Evolutionary conservation across 768 basidiomycete species (phyloP), one percentile per base, ranked within the genome.

Genomic region (Grammothele lineata): DNA sequence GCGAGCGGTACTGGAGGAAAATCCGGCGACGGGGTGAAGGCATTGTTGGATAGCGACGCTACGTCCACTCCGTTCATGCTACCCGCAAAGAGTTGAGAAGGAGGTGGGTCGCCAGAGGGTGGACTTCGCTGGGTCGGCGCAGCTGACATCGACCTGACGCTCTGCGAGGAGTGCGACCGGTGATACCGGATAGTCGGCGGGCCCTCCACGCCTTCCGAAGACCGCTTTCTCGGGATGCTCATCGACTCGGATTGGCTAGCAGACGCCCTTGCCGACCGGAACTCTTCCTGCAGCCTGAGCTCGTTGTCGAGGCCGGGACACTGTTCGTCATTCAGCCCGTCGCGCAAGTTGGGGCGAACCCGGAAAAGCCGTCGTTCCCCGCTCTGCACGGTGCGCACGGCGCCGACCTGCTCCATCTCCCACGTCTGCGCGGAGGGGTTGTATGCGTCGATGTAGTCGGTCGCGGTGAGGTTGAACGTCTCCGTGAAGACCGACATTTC

Each of bases 331-430:
- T 62, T 53, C 1, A 85, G 63, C 3, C 78, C 79, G 5, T 81
- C 73, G 0, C 85, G 64, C 5, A 86, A 70, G 52, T 73, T 76
- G 59, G 76, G 76, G 10, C 85, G 70, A 9, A 77, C 64, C 50
- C 79, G 75, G 64, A 83, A 86, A 7, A 87, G 62, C 25, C 86
- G 61, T 24, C 83, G 70, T 51, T 85, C 82, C 51, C 81, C 80
- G 1, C 69, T 71, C 37, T 74, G 72, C 34, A 86, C 77, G 30
- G 77, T 57, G 27, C 82, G 75, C 3, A 85, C 82, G 14, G 78
- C 74, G 33, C 69, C 69, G 48, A 81, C 73, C 32, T 74, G 69
- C 55, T 85, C 82, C 50, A 85, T 83, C 43, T 84, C 83, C 85
- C 85, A 87, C 44, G 81, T 75, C 0, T 74, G 68, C 0, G 79